These are phyloP conservation scores for Fraxinus americana DNA, from an alignment of 257 asterid genomes.

Conservation along the genomic window DNA sequence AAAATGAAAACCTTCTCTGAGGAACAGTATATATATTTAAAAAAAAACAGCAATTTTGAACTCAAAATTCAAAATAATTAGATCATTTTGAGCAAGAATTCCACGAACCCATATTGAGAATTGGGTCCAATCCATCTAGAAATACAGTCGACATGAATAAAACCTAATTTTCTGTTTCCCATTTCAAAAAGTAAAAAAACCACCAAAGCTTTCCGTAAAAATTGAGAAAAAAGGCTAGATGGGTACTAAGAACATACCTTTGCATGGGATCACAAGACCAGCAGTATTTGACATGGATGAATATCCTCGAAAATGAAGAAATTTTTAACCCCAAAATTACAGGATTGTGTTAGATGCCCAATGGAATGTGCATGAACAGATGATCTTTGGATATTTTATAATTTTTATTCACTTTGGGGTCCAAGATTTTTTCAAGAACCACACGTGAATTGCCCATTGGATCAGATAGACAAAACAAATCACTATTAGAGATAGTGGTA, in stretches of 20 bases:
- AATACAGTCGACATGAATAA: background rate
- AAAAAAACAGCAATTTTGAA: background rate
- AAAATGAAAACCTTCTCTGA: background rate
- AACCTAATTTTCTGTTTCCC: background rate
- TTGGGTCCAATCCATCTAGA: background rate
- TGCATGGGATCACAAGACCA: slow-evolving; percentile 2
- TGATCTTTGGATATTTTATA: background rate
- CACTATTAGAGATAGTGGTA: too few species aligned
- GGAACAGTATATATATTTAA: background rate
- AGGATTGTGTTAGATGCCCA: background rate
- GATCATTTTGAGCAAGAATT: background rate
- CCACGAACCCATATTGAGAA: background rate
- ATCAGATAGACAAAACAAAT: background rate
- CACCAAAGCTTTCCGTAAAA: background rate
- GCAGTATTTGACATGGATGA: slow-evolving; percentile 1
- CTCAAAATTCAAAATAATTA: background rate
- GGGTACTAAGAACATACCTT: background rate
- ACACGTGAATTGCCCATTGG: background rate
- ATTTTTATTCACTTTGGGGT: background rate
- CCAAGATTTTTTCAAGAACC: background rate
- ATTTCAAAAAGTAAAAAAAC: background rate
- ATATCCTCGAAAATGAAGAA: background rate
- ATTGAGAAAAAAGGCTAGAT: background rate
- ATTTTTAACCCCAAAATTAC: background rate
- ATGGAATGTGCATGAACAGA: background rate